Percentiles rank a stretch among this genome's conserved stretches.
phyloP scores from a whole-genome alignment of 805 yeast genomes.

The Starmerella sirachaensis region DNA sequence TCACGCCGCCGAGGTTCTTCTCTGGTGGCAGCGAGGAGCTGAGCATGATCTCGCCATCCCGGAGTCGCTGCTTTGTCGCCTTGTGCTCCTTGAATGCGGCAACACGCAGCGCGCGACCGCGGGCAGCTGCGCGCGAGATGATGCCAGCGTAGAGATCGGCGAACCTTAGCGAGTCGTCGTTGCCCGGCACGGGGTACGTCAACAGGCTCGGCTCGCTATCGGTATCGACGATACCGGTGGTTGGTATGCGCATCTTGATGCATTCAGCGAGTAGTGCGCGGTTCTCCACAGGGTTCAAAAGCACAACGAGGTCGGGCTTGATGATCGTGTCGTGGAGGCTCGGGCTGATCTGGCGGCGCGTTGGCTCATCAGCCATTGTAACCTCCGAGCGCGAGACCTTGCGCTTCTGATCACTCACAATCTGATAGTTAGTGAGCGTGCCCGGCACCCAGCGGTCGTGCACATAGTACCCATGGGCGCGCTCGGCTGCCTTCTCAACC shows the following conservation, averaged over 20 bases:
- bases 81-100: conserved; percentile 30
- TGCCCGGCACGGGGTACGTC: conserved; percentile 92
- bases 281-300: conserved; percentile 81
- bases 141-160: conserved; percentile 72
- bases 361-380: conserved; percentile 57
- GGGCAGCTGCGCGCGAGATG: conserved; percentile 71
- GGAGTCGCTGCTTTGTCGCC: conserved; percentile 17
- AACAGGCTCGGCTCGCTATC: conserved; percentile 82
- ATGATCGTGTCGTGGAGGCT: conserved; percentile 41
- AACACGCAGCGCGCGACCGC: conserved; percentile 54
- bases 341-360: conserved; percentile 44
- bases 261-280: conserved; percentile 74
- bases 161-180: conserved; percentile 81
- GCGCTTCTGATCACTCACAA: conserved; percentile 46
- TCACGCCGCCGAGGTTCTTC: background rate
- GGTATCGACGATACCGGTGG: conserved; percentile 88
- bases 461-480: conserved; percentile 71
- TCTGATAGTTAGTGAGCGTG: conserved; percentile 72
- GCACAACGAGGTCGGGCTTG: conserved; percentile 79
- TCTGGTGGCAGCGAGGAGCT: background rate
- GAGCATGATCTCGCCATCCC: conserved; percentile 15
- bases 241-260: conserved; percentile 69
- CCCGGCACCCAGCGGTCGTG: conserved; percentile 90
- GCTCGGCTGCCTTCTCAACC: conserved; percentile 65
- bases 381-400: conserved; percentile 46